A percentile compares a stretch with the other conserved stretches of the same genome.
phyloP scores from a whole-genome alignment of 768 basidiomycete genomes.

The Russula virescens region DNA sequence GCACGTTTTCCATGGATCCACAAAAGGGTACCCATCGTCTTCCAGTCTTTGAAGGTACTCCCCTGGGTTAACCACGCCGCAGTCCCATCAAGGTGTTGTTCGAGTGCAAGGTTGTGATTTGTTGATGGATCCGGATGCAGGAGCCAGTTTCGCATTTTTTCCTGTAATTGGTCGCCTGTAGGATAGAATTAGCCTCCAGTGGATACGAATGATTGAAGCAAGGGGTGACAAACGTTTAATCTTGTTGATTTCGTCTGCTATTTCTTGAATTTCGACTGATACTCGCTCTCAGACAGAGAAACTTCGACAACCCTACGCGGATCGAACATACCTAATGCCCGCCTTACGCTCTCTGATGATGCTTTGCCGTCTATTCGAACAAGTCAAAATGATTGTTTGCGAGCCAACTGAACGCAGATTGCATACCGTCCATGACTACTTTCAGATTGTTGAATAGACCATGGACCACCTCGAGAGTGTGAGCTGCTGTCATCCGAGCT shows the following conservation, averaged over 20 bases:
- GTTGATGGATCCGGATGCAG: neutral
- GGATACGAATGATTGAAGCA: no score
- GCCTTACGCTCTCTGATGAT: neutral
- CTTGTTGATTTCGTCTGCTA: neutral
- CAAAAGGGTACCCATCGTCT: neutral
- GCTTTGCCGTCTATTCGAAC: neutral
- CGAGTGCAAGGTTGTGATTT: neutral
- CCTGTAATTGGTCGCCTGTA: neutral
- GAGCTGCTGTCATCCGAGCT: neutral
- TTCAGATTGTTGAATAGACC: neutral
- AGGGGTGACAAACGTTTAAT: neutral
- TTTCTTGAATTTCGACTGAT: neutral
- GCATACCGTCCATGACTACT: neutral
- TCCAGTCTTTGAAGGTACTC: neutral
- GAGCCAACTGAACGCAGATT: neutral
- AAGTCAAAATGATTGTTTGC: no score
- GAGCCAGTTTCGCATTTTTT: neutral
- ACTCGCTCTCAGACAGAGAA: neutral
- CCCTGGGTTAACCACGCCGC: neutral
- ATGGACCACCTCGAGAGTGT: neutral
- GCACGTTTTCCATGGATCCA: neutral
- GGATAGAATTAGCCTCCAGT: neutral
- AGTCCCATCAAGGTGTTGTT: neutral
- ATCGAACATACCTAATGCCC: neutral
- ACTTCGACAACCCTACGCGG: no score